Conservation (phyloP, 805 yeast genomes). For the Candida awuae region DNA sequence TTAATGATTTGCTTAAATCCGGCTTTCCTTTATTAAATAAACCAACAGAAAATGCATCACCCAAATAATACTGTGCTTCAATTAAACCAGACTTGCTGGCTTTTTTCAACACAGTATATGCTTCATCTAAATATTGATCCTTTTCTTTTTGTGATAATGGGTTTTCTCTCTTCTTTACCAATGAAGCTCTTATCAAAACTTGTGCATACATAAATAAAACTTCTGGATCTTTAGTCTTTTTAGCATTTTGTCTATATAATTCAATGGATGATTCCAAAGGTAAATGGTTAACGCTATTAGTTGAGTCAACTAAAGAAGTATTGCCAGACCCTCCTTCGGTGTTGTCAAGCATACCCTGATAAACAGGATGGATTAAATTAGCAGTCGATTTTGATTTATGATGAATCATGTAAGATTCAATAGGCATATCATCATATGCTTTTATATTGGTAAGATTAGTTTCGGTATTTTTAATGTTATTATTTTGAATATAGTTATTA, state of each 20-base stretch:
- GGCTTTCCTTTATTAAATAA: slow-evolving; percentile 58
- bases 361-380: slow-evolving; percentile 9
- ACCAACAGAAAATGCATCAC: slow-evolving; percentile 83
- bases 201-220: slow-evolving; percentile 89
- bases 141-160: slow-evolving; percentile 29
- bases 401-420: background rate
- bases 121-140: slow-evolving; percentile 65
- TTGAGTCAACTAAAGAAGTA: background rate
- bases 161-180: slow-evolving; percentile 10
- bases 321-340: no score
- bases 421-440: background rate
- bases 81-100: slow-evolving; percentile 33
- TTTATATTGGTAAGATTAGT: background rate
- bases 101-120: slow-evolving; percentile 47
- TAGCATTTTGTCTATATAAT: slow-evolving; percentile 77
- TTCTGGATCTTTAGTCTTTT: slow-evolving; percentile 74
- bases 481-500: no score
- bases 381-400: slow-evolving; percentile 4
- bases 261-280: slow-evolving; percentile 61
- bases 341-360: no score
- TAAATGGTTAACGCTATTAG: slow-evolving; percentile 24
- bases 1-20: slow-evolving; percentile 69
- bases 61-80: slow-evolving; percentile 88
- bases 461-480: no score
- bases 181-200: slow-evolving; percentile 42